Base-by-base conservation (phyloP, 2,329 filamentous ascomycete genomes). In the Ceratocystiopsis brevicomis region DNA sequence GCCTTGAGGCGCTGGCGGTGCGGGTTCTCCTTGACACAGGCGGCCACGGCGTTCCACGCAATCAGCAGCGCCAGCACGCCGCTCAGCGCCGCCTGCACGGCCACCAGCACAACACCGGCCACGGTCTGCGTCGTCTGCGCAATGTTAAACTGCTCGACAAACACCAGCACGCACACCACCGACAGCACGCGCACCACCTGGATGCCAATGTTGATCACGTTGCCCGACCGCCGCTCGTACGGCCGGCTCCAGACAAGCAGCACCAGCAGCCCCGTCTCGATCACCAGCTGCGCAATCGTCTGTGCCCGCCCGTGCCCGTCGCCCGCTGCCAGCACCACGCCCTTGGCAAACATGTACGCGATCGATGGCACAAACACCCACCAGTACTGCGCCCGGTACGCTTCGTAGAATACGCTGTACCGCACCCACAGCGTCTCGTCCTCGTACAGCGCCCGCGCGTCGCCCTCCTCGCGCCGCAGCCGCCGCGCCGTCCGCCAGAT, bases 371-470 rank as follows among this genome's bases (percentile, higher is more conserved):
- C 71, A 57, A 98, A 96, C 19, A 95, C 63, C 88, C 88, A 96
- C 90, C 90, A 98, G 66, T 88, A 94, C 53, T 78, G 76, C 61
- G 82, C 85, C 65, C 85, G 86, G 69, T 94, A 96, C 53, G 79
- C 80, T 55, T 96, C 90, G 66, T 98, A 98, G 64, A 98, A 96
- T 48, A 95, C 69, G 54, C 83, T 90, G 69, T 98, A 98, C 65
- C 90, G 93, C 58, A 84, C 71, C 87, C 90, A 95, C 37, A 80
- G 78, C 46, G 81, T 73, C 66, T 90, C 92, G 62, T 96, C 72
- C 47, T 95, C 82, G 60, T 86, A 96, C 10, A 98, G 69, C 13
- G 66, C 73, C 15, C 69, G 67, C 0, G 71, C 61, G 55, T 87
- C 81, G 45, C 88, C 88, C 51, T 93, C 78, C 30, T 67, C 54